Evolutionary conservation across 2,329 filamentous ascomycete genomes (phyloP).

Genomic region (Paraconiothyrium brasiliense): DNA sequence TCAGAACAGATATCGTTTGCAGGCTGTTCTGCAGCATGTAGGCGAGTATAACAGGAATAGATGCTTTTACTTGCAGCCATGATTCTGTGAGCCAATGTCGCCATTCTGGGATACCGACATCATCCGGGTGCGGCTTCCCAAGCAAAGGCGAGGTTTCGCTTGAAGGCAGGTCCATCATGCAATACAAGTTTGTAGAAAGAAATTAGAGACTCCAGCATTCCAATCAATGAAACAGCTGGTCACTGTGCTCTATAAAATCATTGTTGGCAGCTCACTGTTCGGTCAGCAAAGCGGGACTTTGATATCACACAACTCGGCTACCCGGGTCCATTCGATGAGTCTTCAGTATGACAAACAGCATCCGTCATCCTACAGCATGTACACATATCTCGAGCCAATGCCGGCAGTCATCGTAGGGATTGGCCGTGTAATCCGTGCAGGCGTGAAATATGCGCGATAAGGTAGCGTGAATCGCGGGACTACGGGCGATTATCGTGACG

Average conservation of each 20-base stretch:
- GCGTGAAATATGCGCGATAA: constrained; percentile 12
- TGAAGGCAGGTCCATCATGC: constrained; percentile 9
- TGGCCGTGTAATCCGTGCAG: neutral
- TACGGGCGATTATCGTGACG: constrained; percentile 1
- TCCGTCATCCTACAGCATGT: neutral
- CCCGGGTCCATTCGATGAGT: neutral
- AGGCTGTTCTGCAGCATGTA: constrained; percentile 88
- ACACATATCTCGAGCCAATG: constrained; percentile 7
- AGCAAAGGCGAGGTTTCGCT: constrained; percentile 14
- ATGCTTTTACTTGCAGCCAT: constrained; percentile 72
- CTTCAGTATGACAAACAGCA: constrained; percentile 1
- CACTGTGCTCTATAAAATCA: neutral
- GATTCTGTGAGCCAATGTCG: constrained; percentile 1
- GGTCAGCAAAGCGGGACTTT: neutral
- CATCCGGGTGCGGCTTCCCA: constrained; percentile 3
- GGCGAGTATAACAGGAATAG: constrained; percentile 81
- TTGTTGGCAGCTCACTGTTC: neutral
- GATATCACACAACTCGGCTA: neutral
- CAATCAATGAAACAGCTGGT: neutral
- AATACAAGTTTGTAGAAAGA: neutral
- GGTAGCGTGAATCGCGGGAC: neutral
- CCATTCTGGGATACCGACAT: constrained; percentile 11
- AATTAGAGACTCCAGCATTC: neutral
- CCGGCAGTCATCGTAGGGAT: neutral
- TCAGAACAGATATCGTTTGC: constrained; percentile 82